Percentiles rank a stretch among this genome's conserved stretches.
phyloP scores from a whole-genome alignment of 2,329 filamentous ascomycete species.

The Aspergillus fructus region DNA sequence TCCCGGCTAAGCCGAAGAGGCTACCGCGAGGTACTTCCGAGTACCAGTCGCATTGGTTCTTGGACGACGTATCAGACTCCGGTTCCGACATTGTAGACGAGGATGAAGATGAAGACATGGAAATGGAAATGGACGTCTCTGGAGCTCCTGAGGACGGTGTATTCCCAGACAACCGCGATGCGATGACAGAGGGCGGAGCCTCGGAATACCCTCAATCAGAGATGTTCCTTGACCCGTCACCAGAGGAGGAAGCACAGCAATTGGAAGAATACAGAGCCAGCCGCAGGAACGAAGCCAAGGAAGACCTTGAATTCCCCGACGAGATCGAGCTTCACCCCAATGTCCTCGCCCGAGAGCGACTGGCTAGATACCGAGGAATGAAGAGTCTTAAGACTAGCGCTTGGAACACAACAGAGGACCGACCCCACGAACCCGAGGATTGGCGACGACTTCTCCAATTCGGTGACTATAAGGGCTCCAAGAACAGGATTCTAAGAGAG shows the following conservation, averaged over 20 bases:
- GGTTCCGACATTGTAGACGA: constrained; percentile 78
- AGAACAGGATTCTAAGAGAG: constrained; percentile 74
- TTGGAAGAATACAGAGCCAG: constrained; percentile 77
- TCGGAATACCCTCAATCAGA: constrained; percentile 94
- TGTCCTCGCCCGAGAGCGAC: constrained; percentile 78
- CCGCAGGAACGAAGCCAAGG: constrained; percentile 76
- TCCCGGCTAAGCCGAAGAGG: constrained; percentile 64
- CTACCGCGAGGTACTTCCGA: constrained; percentile 88
- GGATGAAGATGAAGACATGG: constrained; percentile 54
- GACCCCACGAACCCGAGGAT: constrained; percentile 80
- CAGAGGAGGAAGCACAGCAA: constrained; percentile 80
- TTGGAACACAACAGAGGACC: constrained; percentile 89
- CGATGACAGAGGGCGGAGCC: constrained; percentile 71
- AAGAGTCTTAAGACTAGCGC: constrained; percentile 85
- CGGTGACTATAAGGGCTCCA: constrained; percentile 83
- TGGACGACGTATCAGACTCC: constrained; percentile 77
- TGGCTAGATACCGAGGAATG: constrained; percentile 83
- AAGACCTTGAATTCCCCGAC: constrained; percentile 94
- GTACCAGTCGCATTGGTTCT: constrained; percentile 93
- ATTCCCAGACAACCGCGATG: constrained; percentile 54
- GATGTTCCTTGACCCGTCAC: constrained; percentile 77
- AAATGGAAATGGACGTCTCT: constrained; percentile 56
- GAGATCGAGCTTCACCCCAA: constrained; percentile 93
- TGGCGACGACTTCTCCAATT: constrained; percentile 85
- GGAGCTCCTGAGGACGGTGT: constrained; percentile 79